These are phyloP conservation scores for Pyrenopolyporus hunteri DNA, from an alignment of 495 filamentous ascomycete genomes.

Conservation along the genomic window DNA sequence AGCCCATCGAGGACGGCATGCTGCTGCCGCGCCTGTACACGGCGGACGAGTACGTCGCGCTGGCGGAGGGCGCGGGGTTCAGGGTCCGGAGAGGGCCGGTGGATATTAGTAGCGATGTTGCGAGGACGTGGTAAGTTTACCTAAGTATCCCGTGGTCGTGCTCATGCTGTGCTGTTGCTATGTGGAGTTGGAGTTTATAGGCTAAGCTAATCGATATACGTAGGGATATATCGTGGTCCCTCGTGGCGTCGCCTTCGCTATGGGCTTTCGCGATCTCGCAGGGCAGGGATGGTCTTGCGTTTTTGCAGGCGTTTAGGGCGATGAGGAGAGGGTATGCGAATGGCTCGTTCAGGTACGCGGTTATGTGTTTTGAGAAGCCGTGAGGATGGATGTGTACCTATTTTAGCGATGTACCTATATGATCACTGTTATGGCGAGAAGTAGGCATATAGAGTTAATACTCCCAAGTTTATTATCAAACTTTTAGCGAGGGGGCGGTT, in stretches of 20 bases:
- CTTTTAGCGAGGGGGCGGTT: too few relatives aligned
- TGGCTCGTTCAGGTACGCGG: constrained; percentile 61
- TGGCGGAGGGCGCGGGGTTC: constrained; percentile 54
- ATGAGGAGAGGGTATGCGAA: constrained; percentile 65
- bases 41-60: constrained; percentile 54
- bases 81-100: constrained; percentile 50
- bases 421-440: too few relatives aligned
- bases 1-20: constrained; percentile 66
- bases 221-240: constrained; percentile 66
- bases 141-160: not conserved
- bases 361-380: constrained; percentile 61
- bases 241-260: constrained; percentile 60
- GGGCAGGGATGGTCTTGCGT: constrained; percentile 62
- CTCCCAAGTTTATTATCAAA: too few relatives aligned
- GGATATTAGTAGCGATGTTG: constrained; percentile 62
- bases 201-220: not conserved
- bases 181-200: not conserved
- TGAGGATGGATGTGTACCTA: not conserved
- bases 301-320: constrained; percentile 63
- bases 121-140: constrained; percentile 60
- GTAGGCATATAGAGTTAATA: too few relatives aligned
- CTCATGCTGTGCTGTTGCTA: too few relatives aligned
- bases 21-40: constrained; percentile 60
- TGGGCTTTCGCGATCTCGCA: constrained; percentile 65
- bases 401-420: too few relatives aligned